A percentile compares a stretch with the other conserved stretches of the same genome.
Evolutionary conservation across 2,329 filamentous ascomycete species (phyloP).

Genomic region (Xylaria arbuscula): DNA sequence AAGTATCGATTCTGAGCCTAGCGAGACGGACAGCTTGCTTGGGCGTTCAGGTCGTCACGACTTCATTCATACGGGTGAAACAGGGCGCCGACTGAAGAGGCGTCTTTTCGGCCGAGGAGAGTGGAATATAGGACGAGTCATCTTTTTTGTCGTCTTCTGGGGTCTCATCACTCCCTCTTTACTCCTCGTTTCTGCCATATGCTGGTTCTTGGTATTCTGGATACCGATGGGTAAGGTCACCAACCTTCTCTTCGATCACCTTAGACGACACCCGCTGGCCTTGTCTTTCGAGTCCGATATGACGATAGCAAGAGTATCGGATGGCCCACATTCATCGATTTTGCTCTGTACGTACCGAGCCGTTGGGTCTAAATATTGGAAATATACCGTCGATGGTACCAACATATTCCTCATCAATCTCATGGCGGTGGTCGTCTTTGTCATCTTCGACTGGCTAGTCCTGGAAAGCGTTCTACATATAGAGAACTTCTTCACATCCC

Average conservation of each 20-base stretch:
- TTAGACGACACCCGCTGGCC: conserved; percentile 90
- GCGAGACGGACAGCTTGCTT: conserved; percentile 90
- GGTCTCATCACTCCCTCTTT: conserved; percentile 87
- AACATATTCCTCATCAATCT: conserved; percentile 99
- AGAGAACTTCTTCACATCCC: conserved; percentile 79
- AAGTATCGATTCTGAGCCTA: conserved; percentile 84
- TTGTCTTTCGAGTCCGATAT: conserved; percentile 92
- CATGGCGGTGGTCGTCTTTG: conserved; percentile 91
- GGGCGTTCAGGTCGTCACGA: conserved; percentile 68
- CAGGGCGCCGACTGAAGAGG: conserved; percentile 71
- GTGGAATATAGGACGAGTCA: conserved; percentile 93
- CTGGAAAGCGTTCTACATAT: conserved; percentile 76
- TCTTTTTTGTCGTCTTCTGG: conserved; percentile 98
- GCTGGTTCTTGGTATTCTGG: conserved; percentile 97
- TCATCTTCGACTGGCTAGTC: conserved; percentile 91
- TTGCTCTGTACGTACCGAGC: conserved; percentile 97
- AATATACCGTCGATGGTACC: conserved; percentile 97
- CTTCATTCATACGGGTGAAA: conserved; percentile 50
- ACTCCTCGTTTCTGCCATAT: conserved; percentile 85
- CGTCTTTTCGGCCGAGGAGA: conserved; percentile 93
- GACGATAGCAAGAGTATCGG: conserved; percentile 75
- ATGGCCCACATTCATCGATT: conserved; percentile 83
- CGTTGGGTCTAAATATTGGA: conserved; percentile 96
- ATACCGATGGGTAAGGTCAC: conserved; percentile 99
- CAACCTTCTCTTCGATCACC: conserved; percentile 87